Evolutionary conservation across 805 yeast genomes (phyloP).

Genomic region (Kregervanrija fluxuum): DNA sequence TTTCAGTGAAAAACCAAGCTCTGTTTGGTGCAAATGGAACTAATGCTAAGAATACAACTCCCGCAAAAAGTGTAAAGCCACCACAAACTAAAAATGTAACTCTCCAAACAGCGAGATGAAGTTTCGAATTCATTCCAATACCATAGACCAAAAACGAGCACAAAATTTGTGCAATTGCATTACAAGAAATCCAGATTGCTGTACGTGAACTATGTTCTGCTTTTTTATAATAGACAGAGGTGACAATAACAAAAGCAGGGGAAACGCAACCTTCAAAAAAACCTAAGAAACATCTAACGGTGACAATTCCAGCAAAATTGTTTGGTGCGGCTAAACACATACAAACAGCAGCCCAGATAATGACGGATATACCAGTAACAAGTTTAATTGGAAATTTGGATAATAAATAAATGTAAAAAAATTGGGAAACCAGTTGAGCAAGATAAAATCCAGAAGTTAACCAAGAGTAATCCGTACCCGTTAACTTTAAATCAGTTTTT

Average conservation of each 20-base stretch:
- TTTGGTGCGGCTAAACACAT: constrained; percentile 40
- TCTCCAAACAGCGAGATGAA: constrained; percentile 49
- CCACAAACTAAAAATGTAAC: constrained; percentile 54
- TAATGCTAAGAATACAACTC: constrained; percentile 18
- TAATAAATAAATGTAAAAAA: constrained; percentile 47
- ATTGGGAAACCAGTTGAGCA: constrained; percentile 34
- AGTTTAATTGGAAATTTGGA: constrained; percentile 54
- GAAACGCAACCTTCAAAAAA: constrained; percentile 45
- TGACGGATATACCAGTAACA: constrained; percentile 39
- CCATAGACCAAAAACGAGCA: constrained; percentile 51
- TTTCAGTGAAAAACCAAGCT: constrained; percentile 35
- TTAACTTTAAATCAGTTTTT: constrained; percentile 39
- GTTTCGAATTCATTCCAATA: constrained; percentile 31
- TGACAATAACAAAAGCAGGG: constrained; percentile 50
- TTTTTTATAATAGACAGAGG: constrained; percentile 49
- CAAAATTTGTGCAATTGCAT: constrained; percentile 36
- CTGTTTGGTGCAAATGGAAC: constrained; percentile 36
- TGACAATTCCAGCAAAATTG: constrained; percentile 38
- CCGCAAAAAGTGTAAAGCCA: constrained; percentile 35
- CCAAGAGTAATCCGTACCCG: constrained; percentile 32
- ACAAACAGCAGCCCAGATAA: constrained; percentile 56
- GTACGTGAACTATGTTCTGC: constrained; percentile 32
- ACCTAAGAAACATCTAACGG: constrained; percentile 42
- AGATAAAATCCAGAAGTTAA: constrained; percentile 27
- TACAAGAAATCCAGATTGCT: constrained; percentile 35